Evolutionary conservation across 2,329 filamentous ascomycete species (phyloP).

Genomic region (Hysterium pulicare): DNA sequence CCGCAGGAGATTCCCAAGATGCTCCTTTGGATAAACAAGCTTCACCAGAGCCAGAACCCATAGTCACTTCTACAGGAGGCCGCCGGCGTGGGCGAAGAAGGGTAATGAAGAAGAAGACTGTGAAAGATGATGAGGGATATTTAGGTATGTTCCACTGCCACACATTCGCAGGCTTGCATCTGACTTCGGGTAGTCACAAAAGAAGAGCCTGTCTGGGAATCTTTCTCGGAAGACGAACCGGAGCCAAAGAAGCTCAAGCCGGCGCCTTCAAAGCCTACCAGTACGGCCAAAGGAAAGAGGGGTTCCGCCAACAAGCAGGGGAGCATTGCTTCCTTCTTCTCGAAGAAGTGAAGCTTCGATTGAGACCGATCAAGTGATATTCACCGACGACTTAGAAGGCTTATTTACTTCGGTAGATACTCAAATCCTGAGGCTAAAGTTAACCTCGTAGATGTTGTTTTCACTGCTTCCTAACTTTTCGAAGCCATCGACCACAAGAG

Average conservation of each 20-base stretch:
- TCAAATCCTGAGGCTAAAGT: no score
- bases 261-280: slow-evolving; percentile 27
- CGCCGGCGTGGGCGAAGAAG: slow-evolving; percentile 72
- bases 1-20: slow-evolving; percentile 37
- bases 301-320: slow-evolving; percentile 39
- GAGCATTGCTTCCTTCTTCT: slow-evolving; percentile 90
- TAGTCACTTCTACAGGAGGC: slow-evolving; percentile 56
- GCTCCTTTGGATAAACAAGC: slow-evolving; percentile 24
- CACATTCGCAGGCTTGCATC: slow-evolving; percentile 6
- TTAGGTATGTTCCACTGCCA: slow-evolving; percentile 58
- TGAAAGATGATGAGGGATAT: slow-evolving; percentile 86
- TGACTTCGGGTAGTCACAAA: slow-evolving; percentile 65
- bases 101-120: slow-evolving; percentile 83
- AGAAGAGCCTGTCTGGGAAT: slow-evolving; percentile 84
- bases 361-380: not conserved
- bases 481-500: no score
- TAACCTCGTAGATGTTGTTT: no score
- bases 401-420: no score
- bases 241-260: slow-evolving; percentile 54
- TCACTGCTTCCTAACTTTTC: no score
- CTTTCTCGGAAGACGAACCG: slow-evolving; percentile 86
- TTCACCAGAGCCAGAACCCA: slow-evolving; percentile 15
- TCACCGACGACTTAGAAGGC: no score
- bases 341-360: slow-evolving; percentile 70
- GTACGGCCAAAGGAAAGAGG: slow-evolving; percentile 52